These are phyloP conservation scores for Acanthamoeba healyi DNA, from an alignment of 208 protist species.

Conservation along the genomic window DNA sequence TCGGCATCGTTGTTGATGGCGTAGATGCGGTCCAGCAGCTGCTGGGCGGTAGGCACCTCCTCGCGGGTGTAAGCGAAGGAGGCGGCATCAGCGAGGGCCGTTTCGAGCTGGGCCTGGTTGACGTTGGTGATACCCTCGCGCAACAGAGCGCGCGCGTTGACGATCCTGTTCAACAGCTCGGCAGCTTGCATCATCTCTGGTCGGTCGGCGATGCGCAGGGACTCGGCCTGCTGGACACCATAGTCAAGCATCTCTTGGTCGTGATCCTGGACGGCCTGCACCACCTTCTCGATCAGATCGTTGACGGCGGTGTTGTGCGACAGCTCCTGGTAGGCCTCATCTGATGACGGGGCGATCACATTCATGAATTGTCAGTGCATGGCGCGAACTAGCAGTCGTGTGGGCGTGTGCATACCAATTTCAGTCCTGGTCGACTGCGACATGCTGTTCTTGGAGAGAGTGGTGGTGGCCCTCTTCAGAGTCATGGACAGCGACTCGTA, in stretches of 20 bases:
- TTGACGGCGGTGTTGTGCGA: conserved; percentile 65
- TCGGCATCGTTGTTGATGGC: conserved; percentile 29
- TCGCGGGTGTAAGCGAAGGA: conserved; percentile 25
- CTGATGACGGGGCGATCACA: not conserved
- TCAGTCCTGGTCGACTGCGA: not conserved
- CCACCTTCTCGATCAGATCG: conserved; percentile 44
- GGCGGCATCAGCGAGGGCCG: conserved; percentile 33
- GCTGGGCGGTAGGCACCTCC: conserved; percentile 49
- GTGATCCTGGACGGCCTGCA: conserved; percentile 48
- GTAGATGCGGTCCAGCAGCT: conserved; percentile 8
- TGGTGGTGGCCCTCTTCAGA: conserved; percentile 38
- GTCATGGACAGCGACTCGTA: conserved; percentile 55
- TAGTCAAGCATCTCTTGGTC: conserved; percentile 59
- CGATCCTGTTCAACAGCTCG: conserved; percentile 49
- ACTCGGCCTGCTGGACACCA: conserved; percentile 33
- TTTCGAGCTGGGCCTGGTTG: conserved; percentile 43
- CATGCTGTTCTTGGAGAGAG: conserved; percentile 11
- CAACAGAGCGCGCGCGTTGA: conserved; percentile 17
- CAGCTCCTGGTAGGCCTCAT: conserved; percentile 63
- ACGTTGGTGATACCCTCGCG: conserved; percentile 32
- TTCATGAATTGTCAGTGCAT: too few relatives aligned
- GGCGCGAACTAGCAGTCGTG: not conserved
- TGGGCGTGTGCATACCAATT: not conserved
- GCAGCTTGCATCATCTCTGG: conserved; percentile 34
- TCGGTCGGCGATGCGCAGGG: conserved; percentile 40